Percentiles rank a stretch among this genome's conserved stretches.
Evolutionary conservation across 805 yeast genomes (phyloP).

Genomic region (Wickerhamomyces hampshirensis): DNA sequence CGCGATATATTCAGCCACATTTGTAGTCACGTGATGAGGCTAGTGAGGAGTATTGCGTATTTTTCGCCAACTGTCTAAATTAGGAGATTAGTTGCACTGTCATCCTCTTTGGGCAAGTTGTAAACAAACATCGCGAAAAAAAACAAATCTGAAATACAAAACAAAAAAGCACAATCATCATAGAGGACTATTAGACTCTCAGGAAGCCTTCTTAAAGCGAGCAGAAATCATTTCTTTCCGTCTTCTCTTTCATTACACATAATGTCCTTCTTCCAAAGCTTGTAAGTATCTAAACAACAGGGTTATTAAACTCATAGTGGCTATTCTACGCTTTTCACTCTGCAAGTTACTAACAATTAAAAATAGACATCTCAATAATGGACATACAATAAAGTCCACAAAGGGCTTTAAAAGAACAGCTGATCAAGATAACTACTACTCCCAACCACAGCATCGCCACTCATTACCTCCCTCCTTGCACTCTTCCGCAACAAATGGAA

Average conservation of each 20-base stretch:
- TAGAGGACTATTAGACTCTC: too few relatives aligned
- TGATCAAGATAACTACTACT: slow-evolving; percentile 4
- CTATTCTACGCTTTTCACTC: background rate
- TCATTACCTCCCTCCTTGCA: slow-evolving; percentile 4
- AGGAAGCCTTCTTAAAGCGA: too few relatives aligned
- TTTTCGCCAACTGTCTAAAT: background rate
- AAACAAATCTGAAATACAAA: slow-evolving; percentile 8
- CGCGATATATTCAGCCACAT: background rate
- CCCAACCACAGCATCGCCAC: slow-evolving; percentile 12
- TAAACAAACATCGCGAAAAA: slow-evolving; percentile 8
- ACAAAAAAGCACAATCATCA: background rate
- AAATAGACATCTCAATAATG: slow-evolving; percentile 36
- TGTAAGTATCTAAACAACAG: slow-evolving; percentile 23
- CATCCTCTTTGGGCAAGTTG: slow-evolving; percentile 11
- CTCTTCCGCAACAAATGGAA: slow-evolving; percentile 2
- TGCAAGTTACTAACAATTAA: slow-evolving; percentile 4
- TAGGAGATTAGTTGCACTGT: background rate
- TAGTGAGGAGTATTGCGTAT: background rate
- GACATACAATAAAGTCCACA: slow-evolving; percentile 42
- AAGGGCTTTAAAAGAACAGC: slow-evolving; percentile 39
- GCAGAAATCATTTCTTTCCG: too few relatives aligned
- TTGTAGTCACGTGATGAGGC: too few relatives aligned
- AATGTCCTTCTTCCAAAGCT: slow-evolving; percentile 29
- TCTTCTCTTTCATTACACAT: background rate
- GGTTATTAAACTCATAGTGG: too few relatives aligned